A percentile compares a stretch with the other conserved stretches of the same genome.
These are phyloP conservation scores for Aspergillus affinis DNA, from an alignment of 495 filamentous ascomycete genomes.

Conservation along the genomic window DNA sequence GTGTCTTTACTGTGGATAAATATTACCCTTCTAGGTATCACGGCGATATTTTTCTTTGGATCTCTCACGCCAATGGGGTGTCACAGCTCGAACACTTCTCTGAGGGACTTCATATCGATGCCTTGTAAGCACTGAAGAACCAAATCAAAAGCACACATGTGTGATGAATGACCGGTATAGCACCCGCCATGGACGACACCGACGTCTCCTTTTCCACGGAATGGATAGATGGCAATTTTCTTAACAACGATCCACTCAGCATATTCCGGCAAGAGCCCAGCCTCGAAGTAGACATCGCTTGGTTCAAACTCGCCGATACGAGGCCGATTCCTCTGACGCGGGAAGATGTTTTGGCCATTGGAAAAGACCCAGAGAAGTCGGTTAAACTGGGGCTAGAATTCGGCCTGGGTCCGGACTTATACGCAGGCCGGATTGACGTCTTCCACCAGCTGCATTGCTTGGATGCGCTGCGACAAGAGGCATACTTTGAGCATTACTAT, in stretches of 20 bases:
- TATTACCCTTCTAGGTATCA: not conserved
- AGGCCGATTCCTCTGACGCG: not conserved
- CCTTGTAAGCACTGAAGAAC: not conserved
- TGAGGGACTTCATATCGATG: not conserved
- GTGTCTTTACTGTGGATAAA: not conserved
- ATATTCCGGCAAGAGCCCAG: not conserved
- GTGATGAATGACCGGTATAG: not conserved
- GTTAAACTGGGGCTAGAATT: constrained; percentile 8
- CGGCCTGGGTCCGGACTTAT: constrained; percentile 35
- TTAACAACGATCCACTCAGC: not conserved
- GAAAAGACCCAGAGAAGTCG: not conserved
- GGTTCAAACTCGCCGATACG: not conserved
- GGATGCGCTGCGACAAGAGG: constrained; percentile 26
- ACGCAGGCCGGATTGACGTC: constrained; percentile 33
- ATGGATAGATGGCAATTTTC: not conserved
- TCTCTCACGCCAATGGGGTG: not conserved
- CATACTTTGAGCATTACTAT: constrained; percentile 31
- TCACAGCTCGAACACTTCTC: not conserved
- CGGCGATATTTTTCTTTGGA: not conserved
- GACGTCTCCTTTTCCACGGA: not conserved
- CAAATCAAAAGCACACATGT: not conserved
- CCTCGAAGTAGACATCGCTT: not conserved
- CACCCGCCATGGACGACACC: not conserved
- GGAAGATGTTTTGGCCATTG: not conserved
- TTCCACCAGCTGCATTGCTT: constrained; percentile 40